phyloP scores from a whole-genome alignment of 164 flowering plant genomes.

The Aristolochia californica region DNA sequence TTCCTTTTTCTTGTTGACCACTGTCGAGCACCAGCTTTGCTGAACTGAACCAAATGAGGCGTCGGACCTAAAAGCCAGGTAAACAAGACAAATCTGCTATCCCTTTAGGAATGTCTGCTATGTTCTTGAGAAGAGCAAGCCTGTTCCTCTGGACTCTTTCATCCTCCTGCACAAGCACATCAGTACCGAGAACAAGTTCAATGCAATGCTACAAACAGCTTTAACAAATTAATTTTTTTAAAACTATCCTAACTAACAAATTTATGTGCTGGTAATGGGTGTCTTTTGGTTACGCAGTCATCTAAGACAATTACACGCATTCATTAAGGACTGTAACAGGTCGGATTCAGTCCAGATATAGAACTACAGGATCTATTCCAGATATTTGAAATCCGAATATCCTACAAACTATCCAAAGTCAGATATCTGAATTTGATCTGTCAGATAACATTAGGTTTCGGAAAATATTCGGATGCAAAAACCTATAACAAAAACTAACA shows the following conservation, averaged over 20 bases:
- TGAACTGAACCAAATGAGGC: too few species aligned
- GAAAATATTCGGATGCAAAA: too few species aligned
- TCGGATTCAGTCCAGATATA: too few species aligned
- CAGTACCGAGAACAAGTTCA: neutral
- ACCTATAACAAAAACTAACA: too few species aligned
- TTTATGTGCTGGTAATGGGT: neutral
- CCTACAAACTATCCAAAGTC: too few species aligned
- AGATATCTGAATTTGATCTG: too few species aligned
- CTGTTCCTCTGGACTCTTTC: constrained; percentile 75
- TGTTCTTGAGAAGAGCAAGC: constrained; percentile 64
- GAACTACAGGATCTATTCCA: too few species aligned
- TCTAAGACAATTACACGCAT: neutral
- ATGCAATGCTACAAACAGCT: neutral
- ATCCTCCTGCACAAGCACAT: constrained; percentile 51
- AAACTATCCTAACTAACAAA: neutral
- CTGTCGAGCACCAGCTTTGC: too few species aligned
- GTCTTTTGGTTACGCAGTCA: neutral
- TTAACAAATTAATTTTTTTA: neutral
- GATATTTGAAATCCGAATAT: too few species aligned
- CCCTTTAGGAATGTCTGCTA: constrained; percentile 84
- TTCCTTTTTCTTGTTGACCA: too few species aligned
- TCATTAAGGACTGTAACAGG: neutral
- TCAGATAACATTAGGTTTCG: too few species aligned
- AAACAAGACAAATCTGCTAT: constrained; percentile 74
- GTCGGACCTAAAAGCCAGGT: constrained; percentile 59